Percentiles rank a stretch among this genome's conserved stretches.
These are phyloP conservation scores for Pyricularia sp. DNA, from an alignment of 2,329 filamentous ascomycete species.

Conservation along the genomic window DNA sequence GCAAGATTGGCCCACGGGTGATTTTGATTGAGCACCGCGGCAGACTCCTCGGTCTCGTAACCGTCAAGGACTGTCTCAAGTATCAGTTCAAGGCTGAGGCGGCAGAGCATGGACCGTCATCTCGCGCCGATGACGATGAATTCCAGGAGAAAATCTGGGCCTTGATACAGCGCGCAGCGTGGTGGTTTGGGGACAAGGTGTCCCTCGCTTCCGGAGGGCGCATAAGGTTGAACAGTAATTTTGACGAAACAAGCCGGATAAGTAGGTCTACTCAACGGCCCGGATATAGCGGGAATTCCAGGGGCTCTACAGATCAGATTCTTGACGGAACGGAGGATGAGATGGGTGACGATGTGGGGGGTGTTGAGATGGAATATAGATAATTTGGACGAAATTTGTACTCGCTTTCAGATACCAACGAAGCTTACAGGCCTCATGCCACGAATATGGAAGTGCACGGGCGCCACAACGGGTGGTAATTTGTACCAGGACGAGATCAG, in stretches of 20 bases:
- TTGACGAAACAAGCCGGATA: conserved; percentile 17
- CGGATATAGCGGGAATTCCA: conserved; percentile 5
- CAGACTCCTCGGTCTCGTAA: conserved; percentile 71
- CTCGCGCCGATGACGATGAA: conserved; percentile 35
- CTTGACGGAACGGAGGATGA: conserved; percentile 35
- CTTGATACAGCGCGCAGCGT: conserved; percentile 35
- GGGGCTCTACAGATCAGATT: conserved; percentile 16
- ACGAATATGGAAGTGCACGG: not conserved
- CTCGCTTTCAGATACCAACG: not conserved
- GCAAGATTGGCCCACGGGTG: conserved; percentile 89
- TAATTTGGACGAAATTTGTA: not conserved
- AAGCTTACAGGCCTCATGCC: not conserved
- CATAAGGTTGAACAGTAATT: conserved; percentile 34
- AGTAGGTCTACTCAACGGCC: conserved; percentile 12
- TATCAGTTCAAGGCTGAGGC: conserved; percentile 96
- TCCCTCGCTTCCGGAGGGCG: conserved; percentile 40
- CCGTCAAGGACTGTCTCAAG: conserved; percentile 91
- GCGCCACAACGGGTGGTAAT: not conserved
- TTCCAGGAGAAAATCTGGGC: conserved; percentile 55
- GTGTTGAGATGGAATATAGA: conserved; percentile 27
- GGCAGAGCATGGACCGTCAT: conserved; percentile 53
- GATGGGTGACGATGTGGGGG: conserved; percentile 23
- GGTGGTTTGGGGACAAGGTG: conserved; percentile 47
- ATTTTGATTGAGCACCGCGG: conserved; percentile 88
- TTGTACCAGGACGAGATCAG: not conserved